A percentile compares a stretch with the other conserved stretches of the same genome.
Conservation (phyloP, 73 alveolate species). For the Durusdinium trenchii region DNA sequence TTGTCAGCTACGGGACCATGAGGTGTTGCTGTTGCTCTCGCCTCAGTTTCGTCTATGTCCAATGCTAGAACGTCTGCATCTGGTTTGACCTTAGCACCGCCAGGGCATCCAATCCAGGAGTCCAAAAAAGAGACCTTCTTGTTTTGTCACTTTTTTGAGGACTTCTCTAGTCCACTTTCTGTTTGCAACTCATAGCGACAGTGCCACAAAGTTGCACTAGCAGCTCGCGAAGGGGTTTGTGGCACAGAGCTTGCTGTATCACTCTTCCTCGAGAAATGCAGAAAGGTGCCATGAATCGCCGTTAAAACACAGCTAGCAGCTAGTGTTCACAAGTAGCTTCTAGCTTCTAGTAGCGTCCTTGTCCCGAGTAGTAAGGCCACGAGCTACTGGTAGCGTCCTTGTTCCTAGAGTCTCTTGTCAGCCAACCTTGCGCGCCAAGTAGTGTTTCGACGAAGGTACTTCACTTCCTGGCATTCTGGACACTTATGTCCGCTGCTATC, state of each 20-base stretch:
- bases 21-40: neutral
- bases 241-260: neutral
- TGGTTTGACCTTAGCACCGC: neutral
- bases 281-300: neutral
- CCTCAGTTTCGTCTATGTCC: constrained; percentile 27
- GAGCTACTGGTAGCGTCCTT: neutral
- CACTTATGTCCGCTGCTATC: neutral
- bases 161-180: too few species aligned
- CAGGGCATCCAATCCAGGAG: neutral
- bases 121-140: neutral
- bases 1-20: too few species aligned
- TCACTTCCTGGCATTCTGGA: constrained; percentile 17
- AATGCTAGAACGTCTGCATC: constrained; percentile 10
- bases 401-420: neutral
- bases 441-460: constrained; percentile 31
- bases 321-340: neutral
- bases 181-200: too few species aligned
- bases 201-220: constrained; percentile 13
- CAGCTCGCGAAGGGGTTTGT: neutral
- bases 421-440: constrained; percentile 5
- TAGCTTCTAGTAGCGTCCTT: neutral
- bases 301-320: neutral
- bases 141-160: too few species aligned
- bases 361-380: neutral
- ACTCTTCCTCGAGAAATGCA: neutral